Percentiles rank a stretch among this genome's conserved stretches.
Evolutionary conservation across 2,329 filamentous ascomycete species (phyloP).

Genomic region (Tolypocladium inflatum): DNA sequence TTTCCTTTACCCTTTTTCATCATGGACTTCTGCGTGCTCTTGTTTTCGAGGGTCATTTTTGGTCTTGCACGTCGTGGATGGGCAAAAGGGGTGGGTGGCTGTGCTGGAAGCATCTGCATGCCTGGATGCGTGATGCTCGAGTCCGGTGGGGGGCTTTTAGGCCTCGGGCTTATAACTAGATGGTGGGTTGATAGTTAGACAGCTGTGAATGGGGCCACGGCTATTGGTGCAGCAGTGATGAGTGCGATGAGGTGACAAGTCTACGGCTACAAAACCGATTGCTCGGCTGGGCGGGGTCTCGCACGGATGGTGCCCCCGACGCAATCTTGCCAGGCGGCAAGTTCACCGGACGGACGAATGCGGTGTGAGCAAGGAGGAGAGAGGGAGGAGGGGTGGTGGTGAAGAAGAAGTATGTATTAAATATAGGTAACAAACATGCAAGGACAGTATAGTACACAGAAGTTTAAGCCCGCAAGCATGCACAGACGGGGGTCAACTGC

Average conservation of each 20-base stretch:
- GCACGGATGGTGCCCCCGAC: too few species aligned
- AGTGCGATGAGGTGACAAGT: not conserved
- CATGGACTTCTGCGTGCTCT: not conserved
- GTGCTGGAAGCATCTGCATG: not conserved
- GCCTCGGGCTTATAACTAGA: not conserved
- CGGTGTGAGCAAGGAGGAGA: too few species aligned
- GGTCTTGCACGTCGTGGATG: not conserved
- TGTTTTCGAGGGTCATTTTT: not conserved
- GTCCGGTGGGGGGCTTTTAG: not conserved
- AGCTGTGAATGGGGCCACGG: not conserved
- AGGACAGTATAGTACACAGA: not conserved
- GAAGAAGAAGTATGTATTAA: not conserved
- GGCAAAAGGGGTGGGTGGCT: not conserved
- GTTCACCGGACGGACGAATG: too few species aligned
- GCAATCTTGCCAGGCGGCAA: too few species aligned
- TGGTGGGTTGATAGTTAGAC: not conserved
- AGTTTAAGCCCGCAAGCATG: not conserved
- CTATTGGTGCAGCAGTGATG: not conserved
- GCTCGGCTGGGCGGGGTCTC: too few species aligned
- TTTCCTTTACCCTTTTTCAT: conserved; percentile 4
- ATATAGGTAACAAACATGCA: not conserved
- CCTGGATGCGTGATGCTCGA: not conserved
- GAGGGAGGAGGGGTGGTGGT: too few species aligned
- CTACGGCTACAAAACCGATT: too few species aligned
- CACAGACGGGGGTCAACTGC: not conserved